Base-by-base conservation (phyloP, 768 basidiomycete species). In the Mycena albidolilacea region DNA sequence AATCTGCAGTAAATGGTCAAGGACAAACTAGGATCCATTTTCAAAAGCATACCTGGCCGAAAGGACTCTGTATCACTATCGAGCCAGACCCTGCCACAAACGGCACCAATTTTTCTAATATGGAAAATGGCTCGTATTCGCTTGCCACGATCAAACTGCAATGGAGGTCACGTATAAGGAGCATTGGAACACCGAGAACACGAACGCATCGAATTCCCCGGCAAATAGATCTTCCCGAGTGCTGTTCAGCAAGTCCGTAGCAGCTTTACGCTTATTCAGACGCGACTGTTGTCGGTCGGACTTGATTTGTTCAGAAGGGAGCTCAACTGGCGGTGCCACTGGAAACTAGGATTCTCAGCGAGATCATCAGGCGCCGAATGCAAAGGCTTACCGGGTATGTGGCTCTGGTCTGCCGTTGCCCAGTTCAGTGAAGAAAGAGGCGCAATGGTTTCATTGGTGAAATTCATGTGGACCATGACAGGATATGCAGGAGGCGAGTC, bases 401-500 rank as follows among this genome's bases (percentile, higher is more conserved):
- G 94, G 21, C 91, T 89, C 78, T 93, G 91, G 69, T 95, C 91
- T 17, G 92, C 91, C 12, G 95, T 93, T 30, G 95, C 94, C 97
- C 97, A 99, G 80, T 98, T 98, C 21, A 99, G 82, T 0, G 91
- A 90, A 2, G 88, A 84, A 69, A 95, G 83, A 12, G 87, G 81
- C 19, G 87, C 84, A n/a, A 87, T 78, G 12, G 83, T 78, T 55
- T 89, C 86, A 48, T 88, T 84, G 15, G 89, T 84, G 78, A 97
- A 96, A 82, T 99, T 99, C 95, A 99, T 96, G 70, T 92, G 86
- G 4, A 86, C 84, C 79, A 96, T 81, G 23, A 96, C 89, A 14
- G 95, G 94, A 81, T 95, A 97, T 52, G 96, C 93, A 8, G 98
- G 97, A 7, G 97, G 97, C 14, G 94, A 95, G 77, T 98, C 97